phyloP scores from a whole-genome alignment of 2,329 filamentous ascomycete genomes.

The Neonectria faginata region DNA sequence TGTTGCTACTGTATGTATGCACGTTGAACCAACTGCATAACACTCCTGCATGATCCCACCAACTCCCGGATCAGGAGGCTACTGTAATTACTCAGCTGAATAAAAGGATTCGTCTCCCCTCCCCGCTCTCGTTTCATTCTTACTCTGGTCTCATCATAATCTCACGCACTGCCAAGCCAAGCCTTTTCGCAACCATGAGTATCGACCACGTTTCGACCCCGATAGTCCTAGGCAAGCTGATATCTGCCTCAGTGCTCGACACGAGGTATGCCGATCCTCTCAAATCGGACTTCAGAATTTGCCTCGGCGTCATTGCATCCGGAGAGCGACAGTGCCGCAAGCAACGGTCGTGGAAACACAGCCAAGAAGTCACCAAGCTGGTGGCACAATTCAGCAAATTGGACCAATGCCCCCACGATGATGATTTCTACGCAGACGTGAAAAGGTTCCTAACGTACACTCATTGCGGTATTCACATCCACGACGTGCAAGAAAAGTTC shows the following conservation, averaged over 20 bases:
- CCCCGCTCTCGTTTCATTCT: neutral
- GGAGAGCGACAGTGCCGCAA: neutral
- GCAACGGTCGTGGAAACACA: neutral
- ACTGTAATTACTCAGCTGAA: neutral
- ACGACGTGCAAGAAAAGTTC: neutral
- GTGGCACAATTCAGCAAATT: neutral
- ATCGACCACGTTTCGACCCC: neutral
- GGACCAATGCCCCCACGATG: neutral
- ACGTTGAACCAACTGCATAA: conserved; percentile 3
- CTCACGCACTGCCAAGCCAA: neutral
- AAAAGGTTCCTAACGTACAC: neutral
- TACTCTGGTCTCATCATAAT: neutral
- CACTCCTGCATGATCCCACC: neutral
- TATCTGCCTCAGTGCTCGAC: neutral
- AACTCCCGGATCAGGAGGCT: neutral
- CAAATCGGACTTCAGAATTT: neutral
- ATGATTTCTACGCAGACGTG: neutral
- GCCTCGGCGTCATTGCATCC: neutral
- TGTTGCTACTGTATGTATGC: neutral
- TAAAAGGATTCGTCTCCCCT: neutral
- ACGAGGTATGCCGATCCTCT: neutral
- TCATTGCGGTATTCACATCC: neutral
- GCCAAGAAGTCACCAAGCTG: neutral
- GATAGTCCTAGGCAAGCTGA: neutral
- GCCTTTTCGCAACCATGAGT: neutral